Percentiles rank a stretch among this genome's conserved stretches.
Evolutionary conservation across 352 stramenopile species (phyloP).

Genomic region (Pythium scleroteichum): DNA sequence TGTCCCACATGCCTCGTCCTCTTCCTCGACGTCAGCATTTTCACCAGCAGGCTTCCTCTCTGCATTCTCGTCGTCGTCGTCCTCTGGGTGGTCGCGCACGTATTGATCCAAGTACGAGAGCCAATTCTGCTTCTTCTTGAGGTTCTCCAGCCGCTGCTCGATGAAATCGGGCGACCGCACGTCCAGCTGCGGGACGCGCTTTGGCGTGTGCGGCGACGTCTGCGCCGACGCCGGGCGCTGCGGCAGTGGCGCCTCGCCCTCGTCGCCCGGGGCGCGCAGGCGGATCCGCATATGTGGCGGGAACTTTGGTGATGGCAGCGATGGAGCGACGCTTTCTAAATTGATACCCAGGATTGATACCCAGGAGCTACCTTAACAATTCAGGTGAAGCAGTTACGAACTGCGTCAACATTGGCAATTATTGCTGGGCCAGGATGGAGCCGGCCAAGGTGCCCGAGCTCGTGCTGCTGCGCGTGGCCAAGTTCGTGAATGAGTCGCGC

Average conservation of each 20-base stretch:
- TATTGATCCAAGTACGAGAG: conserved; percentile 72
- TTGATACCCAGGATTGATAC: too few relatives aligned
- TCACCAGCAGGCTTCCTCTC: not conserved
- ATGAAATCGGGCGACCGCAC: conserved; percentile 82
- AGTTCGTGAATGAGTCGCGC: conserved; percentile 78
- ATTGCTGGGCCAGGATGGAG: too few relatives aligned
- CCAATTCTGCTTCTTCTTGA: conserved; percentile 75
- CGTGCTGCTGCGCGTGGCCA: conserved; percentile 47
- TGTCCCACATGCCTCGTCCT: too few relatives aligned
- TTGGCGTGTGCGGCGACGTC: conserved; percentile 26
- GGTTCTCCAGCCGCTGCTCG: conserved; percentile 83
- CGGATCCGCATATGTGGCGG: conserved; percentile 50
- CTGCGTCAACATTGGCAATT: not conserved
- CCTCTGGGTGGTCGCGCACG: conserved; percentile 56
- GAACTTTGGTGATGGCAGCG: too few relatives aligned
- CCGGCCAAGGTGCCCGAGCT: conserved; percentile 37
- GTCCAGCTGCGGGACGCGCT: conserved; percentile 46
- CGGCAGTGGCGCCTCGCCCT: conserved; percentile 25
- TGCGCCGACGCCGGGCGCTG: conserved; percentile 19
- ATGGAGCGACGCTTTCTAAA: too few relatives aligned
- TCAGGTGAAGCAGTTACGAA: conserved; percentile 5
- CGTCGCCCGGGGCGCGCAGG: conserved; percentile 64
- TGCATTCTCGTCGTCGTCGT: conserved; percentile 27
- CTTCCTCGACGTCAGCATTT: conserved; percentile 7
- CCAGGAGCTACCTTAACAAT: not conserved